These are phyloP conservation scores for Cutaneotrichosporon arboriforme DNA, from an alignment of 1,284 basidiomycete genomes.

Conservation along the genomic window DNA sequence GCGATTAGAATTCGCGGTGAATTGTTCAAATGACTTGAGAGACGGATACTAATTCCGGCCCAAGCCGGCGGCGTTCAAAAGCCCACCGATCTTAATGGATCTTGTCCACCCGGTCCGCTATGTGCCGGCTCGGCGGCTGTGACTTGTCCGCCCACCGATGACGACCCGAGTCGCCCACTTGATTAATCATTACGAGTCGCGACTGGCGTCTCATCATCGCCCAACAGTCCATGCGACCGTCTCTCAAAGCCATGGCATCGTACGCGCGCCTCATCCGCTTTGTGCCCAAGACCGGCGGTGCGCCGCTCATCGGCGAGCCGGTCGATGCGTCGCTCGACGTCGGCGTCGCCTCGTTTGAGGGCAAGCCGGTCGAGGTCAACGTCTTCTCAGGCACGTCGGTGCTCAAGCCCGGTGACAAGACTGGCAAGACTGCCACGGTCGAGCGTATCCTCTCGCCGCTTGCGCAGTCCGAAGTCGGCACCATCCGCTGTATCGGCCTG, in stretches of 20 bases:
- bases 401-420: conserved; percentile 37
- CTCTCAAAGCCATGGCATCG: conserved; percentile 20
- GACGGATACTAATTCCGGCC: too few relatives aligned
- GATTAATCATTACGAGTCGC: background rate
- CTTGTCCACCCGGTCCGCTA: too few relatives aligned
- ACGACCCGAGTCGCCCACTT: background rate
- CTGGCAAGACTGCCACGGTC: conserved; percentile 33
- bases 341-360: conserved; percentile 39
- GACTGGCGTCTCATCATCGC: background rate
- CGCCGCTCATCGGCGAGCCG: conserved; percentile 39
- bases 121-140: too few relatives aligned
- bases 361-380: conserved; percentile 30
- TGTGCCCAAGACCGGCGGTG: conserved; percentile 13
- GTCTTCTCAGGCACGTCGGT: conserved; percentile 38
- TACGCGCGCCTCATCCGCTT: conserved; percentile 42
- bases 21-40: too few relatives aligned
- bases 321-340: conserved; percentile 43
- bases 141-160: too few relatives aligned
- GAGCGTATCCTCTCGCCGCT: conserved; percentile 41
- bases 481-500: conserved; percentile 44
- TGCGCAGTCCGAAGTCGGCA: conserved; percentile 34
- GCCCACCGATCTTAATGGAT: too few relatives aligned
- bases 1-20: too few relatives aligned
- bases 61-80: too few relatives aligned
- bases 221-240: conserved; percentile 9